A percentile compares a stretch with the other conserved stretches of the same genome.
phyloP scores from a whole-genome alignment of 257 asterid species.

The Galeopsis tetrahit region DNA sequence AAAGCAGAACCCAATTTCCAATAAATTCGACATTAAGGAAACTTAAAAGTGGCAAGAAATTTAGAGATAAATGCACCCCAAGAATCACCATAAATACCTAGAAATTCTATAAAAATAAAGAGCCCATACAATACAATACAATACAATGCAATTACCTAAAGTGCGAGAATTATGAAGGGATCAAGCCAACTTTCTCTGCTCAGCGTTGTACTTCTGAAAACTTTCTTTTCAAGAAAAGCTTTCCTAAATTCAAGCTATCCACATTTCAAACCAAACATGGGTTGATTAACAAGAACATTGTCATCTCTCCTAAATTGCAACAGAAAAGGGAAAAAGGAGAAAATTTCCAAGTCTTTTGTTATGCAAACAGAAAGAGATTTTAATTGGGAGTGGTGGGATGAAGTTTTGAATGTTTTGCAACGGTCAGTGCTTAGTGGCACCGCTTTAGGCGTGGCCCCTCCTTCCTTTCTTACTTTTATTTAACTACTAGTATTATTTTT shows the following conservation, averaged over 20 bases:
- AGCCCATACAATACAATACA: neutral
- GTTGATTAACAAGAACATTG: neutral
- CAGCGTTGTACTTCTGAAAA: neutral
- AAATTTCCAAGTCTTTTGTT: conserved; percentile 5
- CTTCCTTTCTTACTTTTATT: neutral
- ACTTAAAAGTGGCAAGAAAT: neutral
- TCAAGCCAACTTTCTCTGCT: conserved; percentile 22
- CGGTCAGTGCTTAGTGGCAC: conserved; percentile 61
- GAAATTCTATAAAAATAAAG: conserved; percentile 17
- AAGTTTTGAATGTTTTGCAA: conserved; percentile 42
- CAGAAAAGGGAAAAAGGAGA: neutral
- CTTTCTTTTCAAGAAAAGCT: conserved; percentile 17
- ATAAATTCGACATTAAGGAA: neutral
- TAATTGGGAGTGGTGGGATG: conserved; percentile 39
- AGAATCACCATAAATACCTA: conserved; percentile 37
- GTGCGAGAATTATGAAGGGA: conserved; percentile 1
- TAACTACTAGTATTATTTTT: neutral
- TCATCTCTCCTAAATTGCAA: conserved; percentile 27
- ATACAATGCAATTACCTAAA: neutral
- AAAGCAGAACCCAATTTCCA: conserved; percentile 23
- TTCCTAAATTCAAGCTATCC: neutral
- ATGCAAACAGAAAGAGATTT: conserved; percentile 33
- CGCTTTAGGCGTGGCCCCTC: conserved; percentile 29
- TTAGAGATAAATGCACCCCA: conserved; percentile 17
- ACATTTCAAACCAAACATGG: conserved; percentile 29